These are phyloP conservation scores for Forsythia viridissima DNA, from an alignment of 257 asterid genomes.

Conservation along the genomic window DNA sequence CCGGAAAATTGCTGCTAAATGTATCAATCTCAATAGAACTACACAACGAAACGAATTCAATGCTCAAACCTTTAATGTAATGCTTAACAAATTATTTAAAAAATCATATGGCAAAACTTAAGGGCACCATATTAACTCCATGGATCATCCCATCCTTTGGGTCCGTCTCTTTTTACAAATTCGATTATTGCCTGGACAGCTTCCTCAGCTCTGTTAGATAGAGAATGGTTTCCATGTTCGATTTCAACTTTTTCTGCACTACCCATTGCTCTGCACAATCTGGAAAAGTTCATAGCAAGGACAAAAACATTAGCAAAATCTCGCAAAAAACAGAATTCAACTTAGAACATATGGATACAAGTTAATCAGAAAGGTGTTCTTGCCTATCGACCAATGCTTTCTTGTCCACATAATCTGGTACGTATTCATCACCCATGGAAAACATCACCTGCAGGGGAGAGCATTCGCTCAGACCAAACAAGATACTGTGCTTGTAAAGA, in stretches of 20 bases:
- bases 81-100: neutral
- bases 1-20: neutral
- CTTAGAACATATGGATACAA: neutral
- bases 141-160: constrained; percentile 88
- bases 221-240: constrained; percentile 69
- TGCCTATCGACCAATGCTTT: constrained; percentile 79
- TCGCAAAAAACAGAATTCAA: neutral
- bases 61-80: neutral
- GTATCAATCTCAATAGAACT: neutral
- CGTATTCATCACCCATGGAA: constrained; percentile 88
- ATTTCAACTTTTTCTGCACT: constrained; percentile 80
- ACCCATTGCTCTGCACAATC: constrained; percentile 84
- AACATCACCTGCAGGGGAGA: constrained; percentile 64
- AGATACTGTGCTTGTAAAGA: neutral
- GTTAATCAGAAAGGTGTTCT: constrained; percentile 25
- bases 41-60: neutral
- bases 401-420: constrained; percentile 94
- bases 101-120: neutral
- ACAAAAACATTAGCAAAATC: neutral
- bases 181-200: constrained; percentile 65
- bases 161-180: constrained; percentile 76
- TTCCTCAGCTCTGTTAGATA: constrained; percentile 72
- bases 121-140: constrained; percentile 50
- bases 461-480: neutral
- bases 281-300: constrained; percentile 22